Percentiles rank a stretch among this genome's conserved stretches.
These are phyloP conservation scores for Trichoderma arundinaceum DNA, from an alignment of 2,329 filamentous ascomycete species.

Conservation along the genomic window DNA sequence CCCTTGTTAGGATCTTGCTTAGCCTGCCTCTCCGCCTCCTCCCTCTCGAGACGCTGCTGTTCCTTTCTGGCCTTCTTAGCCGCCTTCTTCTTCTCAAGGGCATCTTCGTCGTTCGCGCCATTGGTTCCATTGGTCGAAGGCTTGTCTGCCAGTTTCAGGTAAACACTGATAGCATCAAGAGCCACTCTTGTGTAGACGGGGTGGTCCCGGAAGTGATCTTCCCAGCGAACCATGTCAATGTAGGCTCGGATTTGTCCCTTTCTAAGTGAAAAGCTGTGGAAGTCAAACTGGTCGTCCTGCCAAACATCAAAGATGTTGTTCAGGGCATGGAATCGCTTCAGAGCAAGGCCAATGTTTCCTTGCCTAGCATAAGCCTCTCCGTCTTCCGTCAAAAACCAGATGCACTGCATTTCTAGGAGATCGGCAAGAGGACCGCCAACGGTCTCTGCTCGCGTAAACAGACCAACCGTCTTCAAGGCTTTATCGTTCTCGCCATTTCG, in stretches of 20 bases:
- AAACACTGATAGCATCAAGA: slow-evolving; percentile 79
- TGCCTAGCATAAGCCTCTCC: slow-evolving; percentile 86
- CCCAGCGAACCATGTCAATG: slow-evolving; percentile 95
- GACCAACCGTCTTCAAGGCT: slow-evolving; percentile 84
- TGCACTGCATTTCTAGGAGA: slow-evolving; percentile 96
- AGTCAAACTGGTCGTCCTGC: slow-evolving; percentile 99
- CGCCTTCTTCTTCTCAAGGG: slow-evolving; percentile 80
- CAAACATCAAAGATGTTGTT: slow-evolving; percentile 95
- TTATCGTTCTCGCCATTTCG: slow-evolving; percentile 89
- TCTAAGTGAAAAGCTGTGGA: slow-evolving; percentile 95
- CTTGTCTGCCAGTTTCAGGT: slow-evolving; percentile 78
- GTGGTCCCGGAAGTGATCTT: slow-evolving; percentile 87
- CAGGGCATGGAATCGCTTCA: slow-evolving; percentile 90
- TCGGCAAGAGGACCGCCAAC: slow-evolving; percentile 87
- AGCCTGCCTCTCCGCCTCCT: slow-evolving; percentile 76
- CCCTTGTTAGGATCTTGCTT: slow-evolving; percentile 86
- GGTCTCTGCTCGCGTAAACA: slow-evolving; percentile 93
- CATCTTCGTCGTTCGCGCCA: slow-evolving; percentile 60
- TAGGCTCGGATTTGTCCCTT: slow-evolving; percentile 97
- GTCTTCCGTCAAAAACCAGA: slow-evolving; percentile 97
- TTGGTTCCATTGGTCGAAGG: slow-evolving; percentile 69
- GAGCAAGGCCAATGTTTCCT: slow-evolving; percentile 79
- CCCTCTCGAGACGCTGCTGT: slow-evolving; percentile 66
- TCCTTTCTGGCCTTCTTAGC: slow-evolving; percentile 90
- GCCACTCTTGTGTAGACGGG: slow-evolving; percentile 90